Percentiles rank a stretch among this genome's conserved stretches.
Evolutionary conservation across 768 basidiomycete species (phyloP).

Genomic region (Russula vinacea): DNA sequence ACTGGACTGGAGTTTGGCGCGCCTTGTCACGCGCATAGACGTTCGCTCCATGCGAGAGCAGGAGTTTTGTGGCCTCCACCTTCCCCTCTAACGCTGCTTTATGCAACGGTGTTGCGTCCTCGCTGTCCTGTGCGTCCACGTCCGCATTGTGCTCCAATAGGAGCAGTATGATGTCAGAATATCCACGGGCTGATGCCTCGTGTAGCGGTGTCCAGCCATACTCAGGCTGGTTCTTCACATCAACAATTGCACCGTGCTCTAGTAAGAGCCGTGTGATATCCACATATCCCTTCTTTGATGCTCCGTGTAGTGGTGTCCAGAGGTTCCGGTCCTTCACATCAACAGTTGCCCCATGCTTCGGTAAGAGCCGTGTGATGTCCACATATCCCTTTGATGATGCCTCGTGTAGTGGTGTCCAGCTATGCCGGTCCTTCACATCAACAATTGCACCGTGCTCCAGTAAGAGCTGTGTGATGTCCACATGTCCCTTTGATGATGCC

Average conservation of each 20-base stretch:
- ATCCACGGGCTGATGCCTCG: background rate
- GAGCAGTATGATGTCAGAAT: background rate
- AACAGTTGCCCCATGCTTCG: background rate
- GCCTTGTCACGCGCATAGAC: background rate
- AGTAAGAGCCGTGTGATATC: too few species aligned
- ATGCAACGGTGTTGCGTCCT: background rate
- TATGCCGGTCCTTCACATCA: too few species aligned
- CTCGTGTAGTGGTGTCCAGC: too few species aligned
- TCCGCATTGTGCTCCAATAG: background rate
- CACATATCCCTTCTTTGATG: too few species aligned
- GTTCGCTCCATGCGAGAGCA: background rate
- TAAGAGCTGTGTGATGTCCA: background rate
- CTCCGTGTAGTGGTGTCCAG: too few species aligned
- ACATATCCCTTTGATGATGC: too few species aligned
- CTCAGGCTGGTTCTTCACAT: too few species aligned
- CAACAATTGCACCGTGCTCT: too few species aligned
- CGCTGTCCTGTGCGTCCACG: background rate
- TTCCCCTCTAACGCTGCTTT: background rate
- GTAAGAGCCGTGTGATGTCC: too few species aligned
- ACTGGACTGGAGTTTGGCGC: background rate
- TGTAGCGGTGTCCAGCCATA: too few species aligned
- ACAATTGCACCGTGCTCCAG: background rate
- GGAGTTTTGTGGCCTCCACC: background rate
- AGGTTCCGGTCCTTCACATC: background rate
- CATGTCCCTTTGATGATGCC: background rate